These are phyloP conservation scores for Talaromyces sp. DNA, from an alignment of 2,329 filamentous ascomycete species.

Conservation along the genomic window DNA sequence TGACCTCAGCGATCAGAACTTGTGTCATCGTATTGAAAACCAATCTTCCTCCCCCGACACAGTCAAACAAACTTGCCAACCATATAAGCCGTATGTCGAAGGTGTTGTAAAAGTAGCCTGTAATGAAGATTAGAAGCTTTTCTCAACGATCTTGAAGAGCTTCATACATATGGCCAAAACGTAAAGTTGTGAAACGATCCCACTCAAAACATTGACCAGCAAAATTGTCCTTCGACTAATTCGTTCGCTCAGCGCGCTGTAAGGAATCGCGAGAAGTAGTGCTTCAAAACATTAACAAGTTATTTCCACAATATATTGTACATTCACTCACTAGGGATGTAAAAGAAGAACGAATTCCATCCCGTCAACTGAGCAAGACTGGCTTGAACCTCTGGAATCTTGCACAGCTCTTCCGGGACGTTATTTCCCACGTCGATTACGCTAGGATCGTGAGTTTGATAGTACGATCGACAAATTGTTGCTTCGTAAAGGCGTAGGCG, in stretches of 20 bases:
- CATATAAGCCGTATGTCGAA: slow-evolving; percentile 2
- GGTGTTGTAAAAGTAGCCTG: slow-evolving; percentile 4
- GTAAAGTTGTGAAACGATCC: not conserved
- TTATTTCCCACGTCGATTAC: not conserved
- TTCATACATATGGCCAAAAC: not conserved
- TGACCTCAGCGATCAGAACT: not conserved
- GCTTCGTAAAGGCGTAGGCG: not conserved
- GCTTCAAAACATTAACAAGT: not conserved
- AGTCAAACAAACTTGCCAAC: not conserved
- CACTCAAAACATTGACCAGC: slow-evolving; percentile 1
- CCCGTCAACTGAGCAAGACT: not conserved
- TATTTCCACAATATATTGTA: not conserved
- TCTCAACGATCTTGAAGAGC: not conserved
- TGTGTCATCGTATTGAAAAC: not conserved
- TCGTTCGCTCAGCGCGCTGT: not conserved
- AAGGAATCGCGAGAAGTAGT: not conserved
- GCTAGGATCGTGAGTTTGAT: not conserved
- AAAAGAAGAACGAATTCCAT: slow-evolving; percentile 1
- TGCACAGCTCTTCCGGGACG: slow-evolving; percentile 1
- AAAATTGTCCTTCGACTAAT: not conserved
- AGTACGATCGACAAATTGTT: not conserved
- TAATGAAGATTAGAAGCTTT: not conserved
- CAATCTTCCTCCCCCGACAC: not conserved
- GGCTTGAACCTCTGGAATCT: not conserved
- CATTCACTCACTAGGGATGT: not conserved